phyloP scores from a whole-genome alignment of 2,329 filamentous ascomycete species.

The Penicillium freii region DNA sequence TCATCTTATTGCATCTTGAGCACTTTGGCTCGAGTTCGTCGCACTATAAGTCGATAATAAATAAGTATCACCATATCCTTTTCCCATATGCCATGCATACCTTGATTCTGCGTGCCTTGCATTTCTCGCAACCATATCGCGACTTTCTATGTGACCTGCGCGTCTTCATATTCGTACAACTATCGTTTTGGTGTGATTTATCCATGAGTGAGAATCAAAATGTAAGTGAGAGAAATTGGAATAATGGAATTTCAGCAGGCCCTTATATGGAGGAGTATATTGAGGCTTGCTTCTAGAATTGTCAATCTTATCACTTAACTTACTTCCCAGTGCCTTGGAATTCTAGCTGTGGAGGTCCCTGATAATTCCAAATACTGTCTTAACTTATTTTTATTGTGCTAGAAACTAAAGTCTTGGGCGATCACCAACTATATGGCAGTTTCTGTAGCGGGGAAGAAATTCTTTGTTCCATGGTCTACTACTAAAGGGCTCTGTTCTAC shows the following conservation, averaged over 20 bases:
- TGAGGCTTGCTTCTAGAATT: no score
- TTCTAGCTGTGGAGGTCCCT: no score
- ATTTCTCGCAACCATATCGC: constrained; percentile 1
- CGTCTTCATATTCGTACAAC: neutral
- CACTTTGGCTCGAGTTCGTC: constrained; percentile 1
- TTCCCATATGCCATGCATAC: neutral
- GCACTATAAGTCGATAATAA: neutral
- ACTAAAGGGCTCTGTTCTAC: neutral
- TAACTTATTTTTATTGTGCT: no score
- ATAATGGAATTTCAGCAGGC: no score
- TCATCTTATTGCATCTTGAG: constrained; percentile 2
- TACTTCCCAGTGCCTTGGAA: no score
- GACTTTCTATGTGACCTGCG: constrained; percentile 4
- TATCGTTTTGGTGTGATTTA: neutral
- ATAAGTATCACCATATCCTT: neutral
- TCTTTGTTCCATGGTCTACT: neutral
- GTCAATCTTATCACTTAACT: no score
- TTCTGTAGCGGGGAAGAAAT: no score
- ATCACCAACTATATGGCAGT: no score
- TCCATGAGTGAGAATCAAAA: neutral
- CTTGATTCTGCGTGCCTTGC: constrained; percentile 2
- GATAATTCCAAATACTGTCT: no score
- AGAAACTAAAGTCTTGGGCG: no score
- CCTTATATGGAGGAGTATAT: no score
- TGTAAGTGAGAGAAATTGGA: neutral